phyloP scores from a whole-genome alignment of 2,329 filamentous ascomycete genomes.

The Fusarium subtropicale region DNA sequence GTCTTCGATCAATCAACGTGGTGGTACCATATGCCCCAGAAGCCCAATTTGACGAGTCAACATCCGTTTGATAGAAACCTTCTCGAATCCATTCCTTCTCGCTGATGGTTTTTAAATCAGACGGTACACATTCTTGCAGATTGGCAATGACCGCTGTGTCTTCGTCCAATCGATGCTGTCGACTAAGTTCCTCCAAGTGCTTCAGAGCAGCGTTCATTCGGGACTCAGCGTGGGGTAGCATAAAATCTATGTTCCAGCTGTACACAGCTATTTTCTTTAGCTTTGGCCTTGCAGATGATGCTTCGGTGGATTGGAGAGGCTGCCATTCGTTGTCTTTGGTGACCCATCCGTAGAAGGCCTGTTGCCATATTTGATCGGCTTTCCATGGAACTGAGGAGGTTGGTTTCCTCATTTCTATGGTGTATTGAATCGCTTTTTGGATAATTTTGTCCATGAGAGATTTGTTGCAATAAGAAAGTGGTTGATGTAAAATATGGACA shows the following conservation, averaged over 20 bases:
- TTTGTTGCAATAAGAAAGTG: neutral
- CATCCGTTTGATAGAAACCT: constrained; percentile 62
- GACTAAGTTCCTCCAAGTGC: constrained; percentile 39
- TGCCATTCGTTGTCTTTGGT: neutral
- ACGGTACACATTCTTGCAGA: constrained; percentile 63
- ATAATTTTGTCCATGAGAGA: neutral
- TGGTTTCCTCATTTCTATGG: neutral
- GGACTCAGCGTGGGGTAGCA: constrained; percentile 48
- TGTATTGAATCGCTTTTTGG: neutral
- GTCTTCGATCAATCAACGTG: constrained; percentile 61
- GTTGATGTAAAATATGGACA: neutral
- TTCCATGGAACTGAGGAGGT: neutral
- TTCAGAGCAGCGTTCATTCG: constrained; percentile 51
- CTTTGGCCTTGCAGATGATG: fast-evolving
- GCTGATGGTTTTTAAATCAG: constrained; percentile 59
- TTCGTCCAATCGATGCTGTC: constrained; percentile 8
- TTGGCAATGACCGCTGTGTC: constrained; percentile 56
- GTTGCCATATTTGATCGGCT: neutral
- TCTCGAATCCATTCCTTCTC: constrained; percentile 59
- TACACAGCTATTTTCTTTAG: constrained; percentile 47
- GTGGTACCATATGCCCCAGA: constrained; percentile 63
- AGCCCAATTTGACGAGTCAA: constrained; percentile 58
- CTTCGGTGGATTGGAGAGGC: neutral
- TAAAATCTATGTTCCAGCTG: constrained; percentile 55
- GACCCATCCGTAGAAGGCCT: constrained; percentile 1